Conservation (phyloP, 2,329 filamentous ascomycete species). For the Scleromitrula shiraiana region DNA sequence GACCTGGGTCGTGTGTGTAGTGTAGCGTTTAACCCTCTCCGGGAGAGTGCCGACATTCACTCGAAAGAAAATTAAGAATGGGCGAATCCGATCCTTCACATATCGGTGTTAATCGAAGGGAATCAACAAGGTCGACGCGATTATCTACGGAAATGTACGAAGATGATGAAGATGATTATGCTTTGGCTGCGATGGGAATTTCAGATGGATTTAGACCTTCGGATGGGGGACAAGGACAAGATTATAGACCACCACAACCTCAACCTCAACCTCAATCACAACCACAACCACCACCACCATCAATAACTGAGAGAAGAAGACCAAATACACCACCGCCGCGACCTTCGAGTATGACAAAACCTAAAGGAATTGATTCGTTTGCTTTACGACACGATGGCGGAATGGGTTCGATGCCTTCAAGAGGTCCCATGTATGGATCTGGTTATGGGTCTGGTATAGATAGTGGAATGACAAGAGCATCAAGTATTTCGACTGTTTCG, state of each 20-base stretch:
- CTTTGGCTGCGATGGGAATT: constrained; percentile 42
- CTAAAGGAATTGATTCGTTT: constrained; percentile 42
- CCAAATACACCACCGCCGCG: constrained; percentile 30
- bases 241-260: constrained; percentile 17
- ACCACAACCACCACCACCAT: constrained; percentile 18
- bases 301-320: constrained; percentile 19
- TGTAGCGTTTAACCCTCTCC: constrained; percentile 6
- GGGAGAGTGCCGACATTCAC: constrained; percentile 10
- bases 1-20: not conserved
- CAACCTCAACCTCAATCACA: no score
- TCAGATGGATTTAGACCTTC: constrained; percentile 44
- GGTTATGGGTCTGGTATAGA: not conserved
- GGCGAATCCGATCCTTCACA: constrained; percentile 19
- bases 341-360: constrained; percentile 50
- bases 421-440: constrained; percentile 15
- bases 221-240: constrained; percentile 12
- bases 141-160: constrained; percentile 31
- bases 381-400: constrained; percentile 45
- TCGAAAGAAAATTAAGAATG: constrained; percentile 11
- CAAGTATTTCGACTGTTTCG: constrained; percentile 23
- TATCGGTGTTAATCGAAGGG: constrained; percentile 34
- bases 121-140: constrained; percentile 32
- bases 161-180: constrained; percentile 40
- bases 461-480: constrained; percentile 18
- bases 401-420: constrained; percentile 26